Percentiles rank a stretch among this genome's conserved stretches.
Conservation (phyloP, 495 filamentous ascomycete species). For the Symbiotaphrina buchneri region DNA sequence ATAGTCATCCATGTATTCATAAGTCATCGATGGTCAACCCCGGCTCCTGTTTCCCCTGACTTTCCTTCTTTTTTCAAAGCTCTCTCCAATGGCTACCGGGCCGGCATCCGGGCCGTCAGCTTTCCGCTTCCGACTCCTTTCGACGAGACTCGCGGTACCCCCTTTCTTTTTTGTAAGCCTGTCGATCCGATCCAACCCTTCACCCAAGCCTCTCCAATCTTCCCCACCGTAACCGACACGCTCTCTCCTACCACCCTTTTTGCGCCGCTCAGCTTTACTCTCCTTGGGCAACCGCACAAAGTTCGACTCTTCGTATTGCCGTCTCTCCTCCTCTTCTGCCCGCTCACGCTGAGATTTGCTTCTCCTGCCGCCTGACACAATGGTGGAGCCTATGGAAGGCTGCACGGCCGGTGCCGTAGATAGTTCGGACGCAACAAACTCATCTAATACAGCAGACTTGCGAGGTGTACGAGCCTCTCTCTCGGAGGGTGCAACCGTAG, state of each 20-base stretch:
- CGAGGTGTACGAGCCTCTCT: constrained; percentile 20
- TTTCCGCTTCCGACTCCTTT: constrained; percentile 60
- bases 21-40: too few relatives aligned
- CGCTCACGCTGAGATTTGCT: constrained; percentile 48
- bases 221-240: constrained; percentile 55
- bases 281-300: constrained; percentile 63
- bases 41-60: constrained; percentile 39
- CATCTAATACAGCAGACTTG: constrained; percentile 61
- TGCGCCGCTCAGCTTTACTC: constrained; percentile 48
- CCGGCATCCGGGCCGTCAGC: constrained; percentile 37
- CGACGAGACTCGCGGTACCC: constrained; percentile 35
- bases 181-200: constrained; percentile 58
- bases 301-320: constrained; percentile 68
- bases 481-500: constrained; percentile 29
- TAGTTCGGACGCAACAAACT: constrained; percentile 64
- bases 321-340: constrained; percentile 44
- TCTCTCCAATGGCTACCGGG: constrained; percentile 34
- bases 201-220: constrained; percentile 58
- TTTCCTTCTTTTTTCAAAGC: constrained; percentile 55
- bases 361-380: constrained; percentile 45
- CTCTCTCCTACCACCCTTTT: constrained; percentile 21
- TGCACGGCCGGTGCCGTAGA: constrained; percentile 53
- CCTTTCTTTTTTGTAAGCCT: constrained; percentile 39
- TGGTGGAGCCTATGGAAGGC: constrained; percentile 69
- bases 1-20: too few relatives aligned